Percentiles rank a stretch among this genome's conserved stretches.
These are phyloP conservation scores for Zymoseptoria passerinii DNA, from an alignment of 2,329 filamentous ascomycete genomes.

Conservation along the genomic window DNA sequence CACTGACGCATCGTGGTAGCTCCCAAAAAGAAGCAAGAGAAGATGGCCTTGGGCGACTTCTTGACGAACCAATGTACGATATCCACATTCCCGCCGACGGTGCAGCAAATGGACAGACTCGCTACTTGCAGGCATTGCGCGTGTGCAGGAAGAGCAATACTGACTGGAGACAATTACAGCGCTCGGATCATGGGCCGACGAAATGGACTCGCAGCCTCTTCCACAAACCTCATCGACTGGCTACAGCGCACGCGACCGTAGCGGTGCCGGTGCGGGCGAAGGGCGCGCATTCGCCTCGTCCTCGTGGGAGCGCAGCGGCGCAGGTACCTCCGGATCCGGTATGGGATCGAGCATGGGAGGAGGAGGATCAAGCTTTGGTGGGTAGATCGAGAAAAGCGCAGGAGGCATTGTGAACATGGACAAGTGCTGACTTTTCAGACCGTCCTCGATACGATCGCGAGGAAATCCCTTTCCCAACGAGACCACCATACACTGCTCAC, in stretches of 20 bases:
- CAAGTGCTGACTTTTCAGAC: conserved; percentile 23
- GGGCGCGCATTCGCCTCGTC: conserved; percentile 40
- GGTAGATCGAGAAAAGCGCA: conserved; percentile 2
- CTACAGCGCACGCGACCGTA: conserved; percentile 23
- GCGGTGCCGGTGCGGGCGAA: conserved; percentile 29
- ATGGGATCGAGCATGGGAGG: conserved; percentile 15
- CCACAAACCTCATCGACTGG: conserved; percentile 22
- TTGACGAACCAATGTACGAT: conserved; percentile 73
- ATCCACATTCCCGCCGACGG: not conserved
- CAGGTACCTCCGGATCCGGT: conserved; percentile 14
- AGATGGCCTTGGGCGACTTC: conserved; percentile 97
- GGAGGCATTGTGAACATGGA: not conserved
- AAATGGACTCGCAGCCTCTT: conserved; percentile 61
- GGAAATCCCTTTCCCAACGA: conserved; percentile 74
- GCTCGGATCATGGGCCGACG: conserved; percentile 94
- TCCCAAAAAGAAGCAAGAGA: conserved; percentile 85
- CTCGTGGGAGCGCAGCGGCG: conserved; percentile 24
- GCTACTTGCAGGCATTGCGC: not conserved
- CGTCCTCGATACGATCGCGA: conserved; percentile 50
- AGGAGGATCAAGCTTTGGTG: conserved; percentile 27
- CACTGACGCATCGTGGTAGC: conserved; percentile 12
- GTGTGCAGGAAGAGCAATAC: conserved; percentile 3
- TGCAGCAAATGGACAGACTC: not conserved
- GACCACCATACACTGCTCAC: conserved; percentile 91
- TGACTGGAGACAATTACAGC: conserved; percentile 39